phyloP scores from a whole-genome alignment of 495 filamentous ascomycete species.

The Gamarada debralockiae region DNA sequence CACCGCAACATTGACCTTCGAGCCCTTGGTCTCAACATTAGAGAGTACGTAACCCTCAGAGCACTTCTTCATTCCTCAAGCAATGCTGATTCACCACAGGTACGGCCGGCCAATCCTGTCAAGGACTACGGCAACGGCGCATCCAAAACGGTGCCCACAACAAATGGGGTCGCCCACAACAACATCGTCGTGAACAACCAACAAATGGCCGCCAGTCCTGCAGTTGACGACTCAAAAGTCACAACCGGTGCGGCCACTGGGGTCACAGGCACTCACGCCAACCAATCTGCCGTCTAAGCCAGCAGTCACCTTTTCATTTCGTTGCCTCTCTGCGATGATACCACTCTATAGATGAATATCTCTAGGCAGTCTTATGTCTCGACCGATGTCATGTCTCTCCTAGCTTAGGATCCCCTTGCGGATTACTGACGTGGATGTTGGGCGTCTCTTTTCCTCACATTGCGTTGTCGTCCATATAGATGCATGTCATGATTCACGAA shows the following conservation, averaged over 20 bases:
- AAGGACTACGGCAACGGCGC: not conserved
- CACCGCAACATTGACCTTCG: constrained; percentile 50
- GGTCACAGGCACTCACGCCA: not conserved
- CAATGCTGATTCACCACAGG: too few relatives aligned
- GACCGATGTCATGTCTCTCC: not conserved
- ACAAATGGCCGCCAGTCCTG: constrained; percentile 1
- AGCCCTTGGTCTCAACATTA: constrained; percentile 39
- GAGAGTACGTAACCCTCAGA: too few relatives aligned
- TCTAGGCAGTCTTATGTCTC: not conserved
- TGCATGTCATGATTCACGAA: not conserved
- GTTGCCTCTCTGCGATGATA: not conserved
- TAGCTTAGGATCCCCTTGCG: not conserved
- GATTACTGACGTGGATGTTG: not conserved
- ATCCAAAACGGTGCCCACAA: not conserved
- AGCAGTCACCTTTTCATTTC: not conserved
- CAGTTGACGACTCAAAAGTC: not conserved
- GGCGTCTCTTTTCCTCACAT: not conserved
- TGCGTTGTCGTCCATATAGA: not conserved
- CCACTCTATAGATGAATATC: not conserved
- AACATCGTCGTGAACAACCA: not conserved
- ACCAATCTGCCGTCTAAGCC: constrained; percentile 2
- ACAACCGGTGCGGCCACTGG: not conserved
- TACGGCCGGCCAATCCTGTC: constrained; percentile 8
- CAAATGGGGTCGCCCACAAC: not conserved
- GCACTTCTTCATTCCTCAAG: too few relatives aligned